phyloP scores from a whole-genome alignment of 2,329 filamentous ascomycete genomes.

The Chrysoporthe cubensis region DNA sequence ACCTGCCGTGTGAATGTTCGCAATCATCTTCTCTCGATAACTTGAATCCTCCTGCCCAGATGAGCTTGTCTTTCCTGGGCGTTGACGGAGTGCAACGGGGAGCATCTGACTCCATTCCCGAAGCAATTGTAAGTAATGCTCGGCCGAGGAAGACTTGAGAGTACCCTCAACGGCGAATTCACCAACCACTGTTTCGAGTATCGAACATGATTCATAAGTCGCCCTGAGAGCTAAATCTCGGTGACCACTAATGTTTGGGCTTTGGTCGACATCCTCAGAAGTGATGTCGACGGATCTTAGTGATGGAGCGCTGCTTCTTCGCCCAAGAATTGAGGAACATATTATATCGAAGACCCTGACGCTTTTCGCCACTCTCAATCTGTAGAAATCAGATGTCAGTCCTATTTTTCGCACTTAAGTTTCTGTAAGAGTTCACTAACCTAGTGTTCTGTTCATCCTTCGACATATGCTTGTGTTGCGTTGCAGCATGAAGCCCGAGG shows the following conservation, averaged over 20 bases:
- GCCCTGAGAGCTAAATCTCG: slow-evolving; percentile 17
- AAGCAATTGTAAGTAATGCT: slow-evolving; percentile 20
- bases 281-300: slow-evolving; percentile 18
- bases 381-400: not conserved
- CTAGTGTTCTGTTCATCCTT: slow-evolving; percentile 17
- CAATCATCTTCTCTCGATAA: slow-evolving; percentile 27
- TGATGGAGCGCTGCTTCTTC: slow-evolving; percentile 20
- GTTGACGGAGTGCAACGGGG: slow-evolving; percentile 18
- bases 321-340: slow-evolving; percentile 21
- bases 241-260: not conserved
- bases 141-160: slow-evolving; percentile 17
- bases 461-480: slow-evolving; percentile 34
- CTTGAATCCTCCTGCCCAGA: not conserved
- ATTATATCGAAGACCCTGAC: slow-evolving; percentile 23
- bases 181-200: slow-evolving; percentile 18
- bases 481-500: slow-evolving; percentile 55
- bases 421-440: not conserved
- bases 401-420: not conserved
- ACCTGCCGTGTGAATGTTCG: slow-evolving; percentile 30
- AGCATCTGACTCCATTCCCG: slow-evolving; percentile 23
- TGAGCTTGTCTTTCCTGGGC: slow-evolving; percentile 7
- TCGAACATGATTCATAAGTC: slow-evolving; percentile 22
- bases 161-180: slow-evolving; percentile 20
- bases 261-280: slow-evolving; percentile 12
- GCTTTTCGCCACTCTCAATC: slow-evolving; percentile 24